Percentiles rank a stretch among this genome's conserved stretches.
Conservation (phyloP, 345 rosid genomes). For the Dipteronia sinensis region DNA sequence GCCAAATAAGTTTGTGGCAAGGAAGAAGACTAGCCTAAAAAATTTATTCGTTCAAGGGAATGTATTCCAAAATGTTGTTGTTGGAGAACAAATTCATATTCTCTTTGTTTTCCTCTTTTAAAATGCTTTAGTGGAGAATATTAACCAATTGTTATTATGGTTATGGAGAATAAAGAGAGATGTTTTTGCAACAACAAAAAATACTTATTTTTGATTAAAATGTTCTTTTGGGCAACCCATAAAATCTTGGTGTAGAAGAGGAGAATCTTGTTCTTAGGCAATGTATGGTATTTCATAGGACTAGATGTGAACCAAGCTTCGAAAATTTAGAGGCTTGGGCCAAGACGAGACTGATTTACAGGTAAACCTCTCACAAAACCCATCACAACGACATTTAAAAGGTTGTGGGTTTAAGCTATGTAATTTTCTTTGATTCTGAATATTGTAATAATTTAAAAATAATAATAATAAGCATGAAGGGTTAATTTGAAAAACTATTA, state of each 20-base stretch:
- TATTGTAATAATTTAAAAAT: no score
- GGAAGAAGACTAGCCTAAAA: slow-evolving; percentile 14
- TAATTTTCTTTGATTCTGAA: no score
- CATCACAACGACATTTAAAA: no score
- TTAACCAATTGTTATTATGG: slow-evolving; percentile 11
- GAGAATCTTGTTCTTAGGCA: not conserved
- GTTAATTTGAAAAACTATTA: no score
- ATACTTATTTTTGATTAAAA: not conserved
- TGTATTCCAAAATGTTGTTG: slow-evolving; percentile 5
- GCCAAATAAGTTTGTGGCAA: slow-evolving; percentile 13
- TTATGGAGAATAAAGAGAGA: slow-evolving; percentile 35
- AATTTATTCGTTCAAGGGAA: slow-evolving; percentile 7
- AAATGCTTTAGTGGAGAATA: slow-evolving; percentile 4
- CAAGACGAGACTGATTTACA: no score
- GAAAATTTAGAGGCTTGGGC: no score
- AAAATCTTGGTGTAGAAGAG: not conserved
- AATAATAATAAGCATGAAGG: no score
- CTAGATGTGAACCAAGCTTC: no score
- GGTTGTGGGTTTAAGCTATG: no score
- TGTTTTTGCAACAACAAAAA: not conserved
- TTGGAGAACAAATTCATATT: slow-evolving; percentile 32
- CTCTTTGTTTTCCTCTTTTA: not conserved
- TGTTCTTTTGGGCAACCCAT: not conserved
- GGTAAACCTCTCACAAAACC: no score
- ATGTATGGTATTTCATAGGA: no score